Evolutionary conservation across 495 filamentous ascomycete genomes (phyloP).

Genomic region (Penicillium paxilli): DNA sequence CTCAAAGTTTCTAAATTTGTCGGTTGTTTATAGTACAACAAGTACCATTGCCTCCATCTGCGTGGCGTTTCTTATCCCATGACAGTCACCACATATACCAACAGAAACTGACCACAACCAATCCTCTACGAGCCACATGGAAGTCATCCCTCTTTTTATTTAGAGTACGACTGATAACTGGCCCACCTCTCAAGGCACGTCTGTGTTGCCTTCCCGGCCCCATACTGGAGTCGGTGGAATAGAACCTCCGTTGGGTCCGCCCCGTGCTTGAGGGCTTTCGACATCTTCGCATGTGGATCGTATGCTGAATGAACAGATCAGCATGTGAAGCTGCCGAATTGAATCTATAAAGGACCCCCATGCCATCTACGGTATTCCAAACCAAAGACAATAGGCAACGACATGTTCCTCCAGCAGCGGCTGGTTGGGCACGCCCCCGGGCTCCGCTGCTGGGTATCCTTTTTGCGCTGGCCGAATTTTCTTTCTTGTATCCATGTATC

Average conservation of each 20-base stretch:
- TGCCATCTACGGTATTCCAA: background rate
- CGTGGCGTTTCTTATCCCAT: constrained; percentile 10
- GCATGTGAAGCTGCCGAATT: background rate
- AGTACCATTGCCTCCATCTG: constrained; percentile 2
- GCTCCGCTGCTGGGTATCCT: constrained; percentile 14
- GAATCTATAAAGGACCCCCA: background rate
- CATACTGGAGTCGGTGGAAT: background rate
- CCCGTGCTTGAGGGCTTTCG: background rate
- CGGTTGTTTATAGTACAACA: constrained; percentile 1
- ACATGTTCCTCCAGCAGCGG: constrained; percentile 8
- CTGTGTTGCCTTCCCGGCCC: background rate
- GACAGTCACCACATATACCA: constrained; percentile 3
- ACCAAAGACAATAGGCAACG: too few species aligned
- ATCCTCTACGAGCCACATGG: constrained; percentile 4
- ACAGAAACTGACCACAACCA: constrained; percentile 12
- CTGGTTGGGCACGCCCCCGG: constrained; percentile 12
- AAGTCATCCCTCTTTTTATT: constrained; percentile 2
- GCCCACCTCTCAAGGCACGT: background rate
- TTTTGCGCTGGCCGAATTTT: constrained; percentile 10
- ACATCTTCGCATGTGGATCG: background rate
- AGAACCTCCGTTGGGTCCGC: background rate
- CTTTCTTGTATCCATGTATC: constrained; percentile 11
- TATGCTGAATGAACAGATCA: background rate
- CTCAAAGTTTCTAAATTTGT: constrained; percentile 37
- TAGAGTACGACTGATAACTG: constrained; percentile 6